A percentile compares a stretch with the other conserved stretches of the same genome.
phyloP scores from a whole-genome alignment of 495 filamentous ascomycete genomes.

The Penicillium macrosclerotiorum region DNA sequence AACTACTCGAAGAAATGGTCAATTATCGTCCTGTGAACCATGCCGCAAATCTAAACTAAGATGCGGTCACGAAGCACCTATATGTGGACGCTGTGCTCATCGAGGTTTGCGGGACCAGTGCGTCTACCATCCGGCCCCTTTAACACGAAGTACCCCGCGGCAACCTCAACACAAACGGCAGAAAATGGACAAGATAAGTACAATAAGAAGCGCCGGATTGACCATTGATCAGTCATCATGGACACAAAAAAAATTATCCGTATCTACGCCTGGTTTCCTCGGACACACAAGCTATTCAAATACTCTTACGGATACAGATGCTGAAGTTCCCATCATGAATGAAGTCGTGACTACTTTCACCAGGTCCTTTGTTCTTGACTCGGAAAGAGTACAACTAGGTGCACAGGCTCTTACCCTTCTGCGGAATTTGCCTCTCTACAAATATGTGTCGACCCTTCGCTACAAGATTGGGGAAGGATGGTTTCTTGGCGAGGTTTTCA shows the following conservation, averaged over 20 bases:
- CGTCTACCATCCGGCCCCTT: conserved; percentile 33
- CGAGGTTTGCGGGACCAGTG: conserved; percentile 22
- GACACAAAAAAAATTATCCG: conserved; percentile 10
- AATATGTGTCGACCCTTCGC: conserved; percentile 18
- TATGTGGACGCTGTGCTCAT: conserved; percentile 24
- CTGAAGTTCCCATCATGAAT: neutral
- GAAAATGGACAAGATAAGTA: neutral
- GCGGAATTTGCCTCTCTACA: conserved; percentile 22
- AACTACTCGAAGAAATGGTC: conserved; percentile 37
- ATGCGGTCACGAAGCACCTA: conserved; percentile 36
- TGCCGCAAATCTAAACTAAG: conserved; percentile 44
- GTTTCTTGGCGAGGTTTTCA: conserved; percentile 16
- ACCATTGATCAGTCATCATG: neutral
- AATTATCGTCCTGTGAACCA: conserved; percentile 42
- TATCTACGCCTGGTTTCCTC: conserved; percentile 21
- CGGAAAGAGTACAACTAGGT: conserved; percentile 17
- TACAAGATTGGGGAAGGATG: conserved; percentile 21
- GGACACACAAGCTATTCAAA: conserved; percentile 45
- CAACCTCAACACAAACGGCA: neutral
- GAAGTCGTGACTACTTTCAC: neutral
- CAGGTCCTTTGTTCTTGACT: conserved; percentile 3
- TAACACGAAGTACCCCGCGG: conserved; percentile 15
- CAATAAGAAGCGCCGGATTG: neutral
- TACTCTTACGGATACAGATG: conserved; percentile 24
- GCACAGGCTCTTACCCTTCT: conserved; percentile 22